These are phyloP conservation scores for Lantana camara DNA, from an alignment of 257 asterid species.

Conservation along the genomic window DNA sequence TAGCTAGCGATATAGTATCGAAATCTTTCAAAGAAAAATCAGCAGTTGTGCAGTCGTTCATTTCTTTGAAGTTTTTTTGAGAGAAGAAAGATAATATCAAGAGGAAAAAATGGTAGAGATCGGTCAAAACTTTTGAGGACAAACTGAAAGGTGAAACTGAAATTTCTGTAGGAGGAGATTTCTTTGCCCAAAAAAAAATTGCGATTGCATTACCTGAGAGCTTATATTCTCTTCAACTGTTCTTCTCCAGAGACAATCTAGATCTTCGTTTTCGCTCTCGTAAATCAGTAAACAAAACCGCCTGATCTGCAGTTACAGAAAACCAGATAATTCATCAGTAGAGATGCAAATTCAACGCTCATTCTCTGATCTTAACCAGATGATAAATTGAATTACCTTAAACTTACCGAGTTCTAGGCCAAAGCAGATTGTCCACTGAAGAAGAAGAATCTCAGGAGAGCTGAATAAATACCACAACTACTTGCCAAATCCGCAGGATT, in stretches of 20 bases:
- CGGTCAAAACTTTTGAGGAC: neutral
- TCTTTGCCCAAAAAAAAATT: neutral
- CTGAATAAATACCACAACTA: conserved; percentile 5
- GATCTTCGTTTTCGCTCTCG: conserved; percentile 19
- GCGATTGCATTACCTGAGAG: conserved; percentile 29
- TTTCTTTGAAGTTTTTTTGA: neutral
- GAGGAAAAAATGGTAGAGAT: conserved; percentile 12
- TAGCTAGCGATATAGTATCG: too few relatives aligned
- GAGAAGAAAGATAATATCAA: neutral
- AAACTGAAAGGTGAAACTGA: conserved; percentile 25
- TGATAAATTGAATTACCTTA: conserved; percentile 37
- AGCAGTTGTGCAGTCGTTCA: neutral
- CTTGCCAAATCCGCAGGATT: conserved; percentile 2
- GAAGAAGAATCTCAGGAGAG: neutral
- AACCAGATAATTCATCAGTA: conserved; percentile 21
- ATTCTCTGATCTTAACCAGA: conserved; percentile 17
- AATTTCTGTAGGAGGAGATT: neutral
- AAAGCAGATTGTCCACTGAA: conserved; percentile 23
- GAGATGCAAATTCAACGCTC: conserved; percentile 26
- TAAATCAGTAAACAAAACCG: conserved; percentile 25
- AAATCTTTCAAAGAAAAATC: too few relatives aligned
- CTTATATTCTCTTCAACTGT: conserved; percentile 16
- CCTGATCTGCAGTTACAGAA: conserved; percentile 33
- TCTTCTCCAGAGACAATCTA: conserved; percentile 20
- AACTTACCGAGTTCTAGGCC: conserved; percentile 10